Base-by-base conservation (phyloP, 345 rosid genomes). In the Triadica sebifera region DNA sequence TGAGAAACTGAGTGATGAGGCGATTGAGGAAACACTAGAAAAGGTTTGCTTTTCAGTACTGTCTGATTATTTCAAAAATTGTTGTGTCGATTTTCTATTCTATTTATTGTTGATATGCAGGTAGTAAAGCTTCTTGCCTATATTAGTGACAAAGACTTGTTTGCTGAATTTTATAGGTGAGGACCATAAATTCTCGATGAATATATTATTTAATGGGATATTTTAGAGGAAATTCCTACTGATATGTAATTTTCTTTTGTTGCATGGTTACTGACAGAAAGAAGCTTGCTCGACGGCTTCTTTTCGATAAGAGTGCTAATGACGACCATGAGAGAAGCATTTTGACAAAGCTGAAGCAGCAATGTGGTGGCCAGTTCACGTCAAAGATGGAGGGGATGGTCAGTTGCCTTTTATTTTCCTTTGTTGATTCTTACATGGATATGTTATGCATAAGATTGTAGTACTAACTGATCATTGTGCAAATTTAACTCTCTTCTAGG, bases 361-460 rank as follows among this genome's bases (percentile, higher is more conserved):
- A 86, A 68, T 86, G 81, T 79, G 93, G 91, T 70, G 86, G 87
- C 41, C 88, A 86, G 52, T 87, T 89, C 75, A 87, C 91, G 39
- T 80, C 88, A 51, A 89, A 87, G 80, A 86, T 80, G 83, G 83
- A 80, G 58, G 74, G 83, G 17, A 80, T 80, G 83, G 83, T 76
- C 3, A 62, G 73, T 67, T 60, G 37, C 37, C 67, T 45, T 34
- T 16, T 0, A 12, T 17, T 11, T 19, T 19, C 22, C 17, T 46
- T 52, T 43, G 46, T 8, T 60, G 25, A 45, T 24, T 34, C 47
- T 39, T 57, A 49, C 38, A 8, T 25, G 6, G 12, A 51, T n/a
- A 51, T 15, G 12, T 15, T 51, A 12, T 5, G 8, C 20, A 3
- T 58, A 10, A 60, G 7, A n/a, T n/a, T n/a, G 59, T n/a, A 20